phyloP scores from a whole-genome alignment of 1,284 basidiomycete species.

The Ustilago loliicola region DNA sequence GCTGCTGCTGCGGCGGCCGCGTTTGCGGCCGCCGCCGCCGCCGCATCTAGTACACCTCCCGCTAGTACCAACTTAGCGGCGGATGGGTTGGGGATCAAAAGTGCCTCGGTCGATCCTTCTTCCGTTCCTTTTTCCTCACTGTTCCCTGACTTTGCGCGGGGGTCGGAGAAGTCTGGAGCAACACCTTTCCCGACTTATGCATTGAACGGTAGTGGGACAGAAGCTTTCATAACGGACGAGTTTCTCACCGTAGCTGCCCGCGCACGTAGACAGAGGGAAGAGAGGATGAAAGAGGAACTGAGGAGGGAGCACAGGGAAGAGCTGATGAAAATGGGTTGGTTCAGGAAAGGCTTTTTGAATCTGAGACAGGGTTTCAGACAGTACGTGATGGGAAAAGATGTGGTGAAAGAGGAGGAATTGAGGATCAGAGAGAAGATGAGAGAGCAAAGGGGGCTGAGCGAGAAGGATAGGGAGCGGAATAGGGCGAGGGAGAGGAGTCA shows the following conservation, averaged over 20 bases:
- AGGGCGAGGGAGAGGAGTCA: conserved; percentile 28
- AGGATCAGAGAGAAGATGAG: conserved; percentile 17
- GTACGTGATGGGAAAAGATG: conserved; percentile 44
- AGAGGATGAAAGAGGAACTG: conserved; percentile 33
- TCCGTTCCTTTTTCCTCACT: conserved; percentile 28
- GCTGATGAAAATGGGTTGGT: conserved; percentile 55
- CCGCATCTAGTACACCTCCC: not conserved
- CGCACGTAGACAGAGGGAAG: conserved; percentile 35
- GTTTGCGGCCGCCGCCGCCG: conserved; percentile 7
- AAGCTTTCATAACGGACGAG: conserved; percentile 45
- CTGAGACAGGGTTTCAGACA: conserved; percentile 34
- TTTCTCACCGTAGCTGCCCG: conserved; percentile 50
- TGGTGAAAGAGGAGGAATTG: conserved; percentile 27
- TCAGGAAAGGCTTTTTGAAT: conserved; percentile 44
- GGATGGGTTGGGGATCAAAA: conserved; percentile 27
- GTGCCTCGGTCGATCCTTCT: conserved; percentile 28
- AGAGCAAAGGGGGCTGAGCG: conserved; percentile 26
- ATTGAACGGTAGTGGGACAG: conserved; percentile 10
- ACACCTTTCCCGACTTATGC: conserved; percentile 19
- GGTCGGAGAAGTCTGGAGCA: not conserved
- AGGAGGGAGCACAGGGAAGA: conserved; percentile 33
- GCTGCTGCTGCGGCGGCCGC: conserved; percentile 26
- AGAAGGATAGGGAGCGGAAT: conserved; percentile 28
- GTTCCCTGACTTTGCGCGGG: conserved; percentile 32
- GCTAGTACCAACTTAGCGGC: conserved; percentile 22